Evolutionary conservation across 2,329 filamentous ascomycete species (phyloP), one percentile per base, ranked within the genome.

Genomic region (Botrytis galanthina): DNA sequence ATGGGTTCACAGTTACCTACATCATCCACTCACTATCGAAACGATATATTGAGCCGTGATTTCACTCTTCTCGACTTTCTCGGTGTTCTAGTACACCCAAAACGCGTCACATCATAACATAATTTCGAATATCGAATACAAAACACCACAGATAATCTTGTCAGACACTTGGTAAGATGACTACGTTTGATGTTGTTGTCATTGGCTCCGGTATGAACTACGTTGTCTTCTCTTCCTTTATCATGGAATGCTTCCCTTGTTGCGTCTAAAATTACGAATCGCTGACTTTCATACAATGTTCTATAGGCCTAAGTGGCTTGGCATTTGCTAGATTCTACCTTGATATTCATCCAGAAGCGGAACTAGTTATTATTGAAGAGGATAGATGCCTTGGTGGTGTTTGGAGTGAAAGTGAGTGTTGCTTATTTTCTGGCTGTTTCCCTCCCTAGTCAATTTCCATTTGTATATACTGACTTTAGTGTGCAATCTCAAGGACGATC

Each of bases 321-420:
- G 71, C 72, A 35, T 74, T 73, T 39, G 74, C 76, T 14, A 64
- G 74, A 48, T 75, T 72, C 29, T 76, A 75, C 62, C 75, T 76
- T 32, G 71, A 77, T 70, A 39, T 75, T 5, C 61, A 75, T 63
- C 75, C 75, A 9, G 32, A 75, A 14, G 63, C 54, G 22, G n/a
- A 72, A n/a, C 44, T 77, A 18, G 26, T 57, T 44, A 37, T 77
- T 54, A 59, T 77, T 20, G 76, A 77, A 61, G 42, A 63, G 5
- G 74, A 74, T 26, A 39, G 26, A 20, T 75, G 68, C n/a, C 48
- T 75, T 60, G 73, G 74, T n/a, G 74, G 72, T 22, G 66, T 71
- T 16, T 71, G 70, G 70, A 71, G 46, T 22, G 26, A 46, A 29
- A 51, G 59, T 71, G 32, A 16, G 44, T 57, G 18, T 39, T 12